These are phyloP conservation scores for Lantana camara DNA, from an alignment of 257 asterid genomes.

Conservation along the genomic window DNA sequence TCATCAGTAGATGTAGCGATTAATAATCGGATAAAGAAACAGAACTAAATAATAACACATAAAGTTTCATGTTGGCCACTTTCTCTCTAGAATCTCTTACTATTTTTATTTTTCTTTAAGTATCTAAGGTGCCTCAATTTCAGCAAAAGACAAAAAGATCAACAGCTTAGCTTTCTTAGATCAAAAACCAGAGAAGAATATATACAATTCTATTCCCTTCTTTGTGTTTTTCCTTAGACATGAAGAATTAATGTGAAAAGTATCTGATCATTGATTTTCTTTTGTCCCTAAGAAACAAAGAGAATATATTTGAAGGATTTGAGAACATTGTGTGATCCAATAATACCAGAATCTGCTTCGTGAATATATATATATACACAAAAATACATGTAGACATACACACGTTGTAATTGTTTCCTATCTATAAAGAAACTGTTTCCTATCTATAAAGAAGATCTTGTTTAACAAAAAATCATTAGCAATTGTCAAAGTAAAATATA, in stretches of 20 bases:
- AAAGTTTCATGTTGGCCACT: too few species aligned
- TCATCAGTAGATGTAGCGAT: too few species aligned
- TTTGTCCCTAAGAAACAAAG: slow-evolving; percentile 28
- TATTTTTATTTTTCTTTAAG: too few species aligned
- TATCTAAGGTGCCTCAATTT: too few species aligned
- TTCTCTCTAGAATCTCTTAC: too few species aligned
- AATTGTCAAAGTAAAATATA: neutral
- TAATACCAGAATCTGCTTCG: slow-evolving; percentile 27
- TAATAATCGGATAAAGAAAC: too few species aligned
- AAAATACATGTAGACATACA: neutral
- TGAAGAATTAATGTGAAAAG: slow-evolving; percentile 19
- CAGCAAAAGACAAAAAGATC: too few species aligned
- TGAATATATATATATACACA: neutral
- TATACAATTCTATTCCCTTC: too few species aligned
- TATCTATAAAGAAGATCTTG: slow-evolving; percentile 6
- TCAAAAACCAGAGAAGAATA: too few species aligned
- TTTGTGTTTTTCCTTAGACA: slow-evolving; percentile 19
- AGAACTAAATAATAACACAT: too few species aligned
- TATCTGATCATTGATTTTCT: slow-evolving; percentile 6
- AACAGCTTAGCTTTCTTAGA: too few species aligned
- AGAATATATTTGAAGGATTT: slow-evolving; percentile 28
- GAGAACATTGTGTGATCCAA: slow-evolving; percentile 26
- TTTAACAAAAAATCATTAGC: neutral
- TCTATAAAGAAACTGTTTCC: neutral
- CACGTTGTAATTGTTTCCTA: neutral